Evolutionary conservation across 257 asterid genomes (phyloP), one percentile per base, ranked within the genome.

Genomic region (Striga asiatica): DNA sequence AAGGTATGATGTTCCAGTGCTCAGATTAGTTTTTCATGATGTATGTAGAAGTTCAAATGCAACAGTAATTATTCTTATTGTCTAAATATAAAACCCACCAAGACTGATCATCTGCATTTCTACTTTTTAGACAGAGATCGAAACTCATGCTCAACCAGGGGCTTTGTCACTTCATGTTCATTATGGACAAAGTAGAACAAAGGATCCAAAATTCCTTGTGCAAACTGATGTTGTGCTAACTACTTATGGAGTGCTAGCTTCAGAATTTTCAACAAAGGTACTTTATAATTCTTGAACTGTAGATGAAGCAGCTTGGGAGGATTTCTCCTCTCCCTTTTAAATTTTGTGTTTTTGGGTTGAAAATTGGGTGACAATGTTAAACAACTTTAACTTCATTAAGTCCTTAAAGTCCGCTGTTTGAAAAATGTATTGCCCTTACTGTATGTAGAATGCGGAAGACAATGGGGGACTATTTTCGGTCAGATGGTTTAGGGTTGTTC

Each of bases 181-280:
- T 66, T 91, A 91, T 68, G 98, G 98, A 51, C 95, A 77, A 73
- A 74, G 80, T 66, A 87, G 98, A 74, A 78, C 89, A 61, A 87
- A 78, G 82, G 98, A 82, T 74, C 76, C 82, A 42, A 68, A 78
- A 67, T 52, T 80, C 62, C 81, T 91, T 25, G 87, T 89, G 24
- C 94, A 85, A 71, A 81, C 69, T 76, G 84, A 80, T 65, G 88
- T 91, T 64, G 94, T 91, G 43, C 75, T 91, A 28, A 87, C 98
- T 52, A 91, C 98, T 17, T 91, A 87, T 64, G 98, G 98, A 71
- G 94, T 87, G 52, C 74, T 91, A 60, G 76, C 98, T 66, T 84
- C 97, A 18, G 98, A 91, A 71, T 84, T 71, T 73, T 77, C 94
- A 41, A 37, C 82, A 14, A 95, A 87, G 95, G 98, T 89, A 75